Evolutionary conservation across 1,139 yeast species (phyloP).

Genomic region (Pneumocystis sp.): DNA sequence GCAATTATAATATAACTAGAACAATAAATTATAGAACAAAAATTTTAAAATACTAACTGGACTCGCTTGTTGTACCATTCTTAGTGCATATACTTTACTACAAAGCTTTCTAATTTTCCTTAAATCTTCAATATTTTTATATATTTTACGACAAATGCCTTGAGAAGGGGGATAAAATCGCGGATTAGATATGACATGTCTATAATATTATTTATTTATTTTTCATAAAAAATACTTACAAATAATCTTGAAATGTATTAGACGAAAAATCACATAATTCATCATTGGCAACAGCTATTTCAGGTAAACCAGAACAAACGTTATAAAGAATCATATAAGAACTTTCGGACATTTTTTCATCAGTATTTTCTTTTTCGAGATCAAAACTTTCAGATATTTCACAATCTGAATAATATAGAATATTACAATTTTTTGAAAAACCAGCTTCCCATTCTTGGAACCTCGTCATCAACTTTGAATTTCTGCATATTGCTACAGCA

Average conservation of each 20-base stretch:
- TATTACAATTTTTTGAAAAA: not conserved
- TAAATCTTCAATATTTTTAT: slow-evolving; percentile 57
- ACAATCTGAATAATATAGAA: not conserved
- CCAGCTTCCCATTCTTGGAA: slow-evolving; percentile 4
- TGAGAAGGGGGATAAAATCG: not conserved
- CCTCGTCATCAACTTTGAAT: slow-evolving; percentile 1
- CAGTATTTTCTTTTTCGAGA: not conserved
- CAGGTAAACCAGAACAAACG: slow-evolving; percentile 65
- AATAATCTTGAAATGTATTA: not conserved
- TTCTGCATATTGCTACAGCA: slow-evolving; percentile 5
- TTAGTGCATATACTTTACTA: slow-evolving; percentile 71
- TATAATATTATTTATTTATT: not conserved
- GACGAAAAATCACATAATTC: not conserved
- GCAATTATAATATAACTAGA: slow-evolving; percentile 25
- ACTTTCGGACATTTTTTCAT: slow-evolving; percentile 29
- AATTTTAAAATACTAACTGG: slow-evolving; percentile 5
- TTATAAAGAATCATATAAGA: slow-evolving; percentile 74
- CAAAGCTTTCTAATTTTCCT: slow-evolving; percentile 81
- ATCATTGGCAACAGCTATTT: slow-evolving; percentile 29
- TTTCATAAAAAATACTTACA: not conserved
- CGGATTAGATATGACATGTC: slow-evolving; percentile 14
- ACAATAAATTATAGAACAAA: not conserved
- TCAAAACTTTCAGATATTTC: not conserved
- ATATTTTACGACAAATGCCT: slow-evolving; percentile 27
- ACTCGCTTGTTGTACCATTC: slow-evolving; percentile 78